Percentiles rank a stretch among this genome's conserved stretches.
Evolutionary conservation across 139 green algal species (phyloP).

Genomic region (Chlamydomonas applanata): DNA sequence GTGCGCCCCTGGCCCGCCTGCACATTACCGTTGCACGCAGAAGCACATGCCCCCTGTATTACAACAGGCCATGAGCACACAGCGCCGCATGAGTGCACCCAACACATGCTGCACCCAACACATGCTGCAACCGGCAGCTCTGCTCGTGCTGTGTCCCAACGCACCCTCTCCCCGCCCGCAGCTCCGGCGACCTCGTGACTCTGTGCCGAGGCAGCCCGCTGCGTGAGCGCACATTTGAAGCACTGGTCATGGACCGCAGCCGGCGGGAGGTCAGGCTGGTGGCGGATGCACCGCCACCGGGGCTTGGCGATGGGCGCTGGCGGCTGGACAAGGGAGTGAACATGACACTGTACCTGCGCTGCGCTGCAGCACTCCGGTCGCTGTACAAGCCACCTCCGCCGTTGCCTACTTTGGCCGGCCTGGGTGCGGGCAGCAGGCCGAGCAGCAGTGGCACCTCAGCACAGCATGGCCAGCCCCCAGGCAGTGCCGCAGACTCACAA

Average conservation of each 20-base stretch:
- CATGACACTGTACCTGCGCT: constrained; percentile 35
- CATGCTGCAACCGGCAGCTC: not conserved
- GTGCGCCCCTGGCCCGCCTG: too few species aligned
- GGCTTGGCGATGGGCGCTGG: constrained; percentile 14
- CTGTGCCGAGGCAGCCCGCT: constrained; percentile 26
- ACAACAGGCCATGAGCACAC: not conserved
- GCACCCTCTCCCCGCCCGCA: not conserved
- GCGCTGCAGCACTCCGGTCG: constrained; percentile 25
- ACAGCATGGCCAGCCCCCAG: too few species aligned
- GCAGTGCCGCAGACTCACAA: not conserved
- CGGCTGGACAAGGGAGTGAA: constrained; percentile 42
- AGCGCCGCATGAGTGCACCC: too few species aligned
- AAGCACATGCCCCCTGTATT: not conserved
- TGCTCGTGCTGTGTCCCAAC: too few species aligned
- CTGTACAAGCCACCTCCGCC: constrained; percentile 19
- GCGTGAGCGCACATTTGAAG: constrained; percentile 14
- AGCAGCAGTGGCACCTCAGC: constrained; percentile 2
- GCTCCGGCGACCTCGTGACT: constrained; percentile 30
- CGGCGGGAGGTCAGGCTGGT: constrained; percentile 31
- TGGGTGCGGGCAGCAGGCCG: not conserved
- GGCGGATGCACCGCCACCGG: constrained; percentile 3
- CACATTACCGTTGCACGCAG: too few species aligned
- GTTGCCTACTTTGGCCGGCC: too few species aligned
- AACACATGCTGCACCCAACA: not conserved
- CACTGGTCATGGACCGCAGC: constrained; percentile 20